Percentiles rank a stretch among this genome's conserved stretches.
Evolutionary conservation across 176 grass and related monocot species (phyloP).

Genomic region (Zoysia pacifica): DNA sequence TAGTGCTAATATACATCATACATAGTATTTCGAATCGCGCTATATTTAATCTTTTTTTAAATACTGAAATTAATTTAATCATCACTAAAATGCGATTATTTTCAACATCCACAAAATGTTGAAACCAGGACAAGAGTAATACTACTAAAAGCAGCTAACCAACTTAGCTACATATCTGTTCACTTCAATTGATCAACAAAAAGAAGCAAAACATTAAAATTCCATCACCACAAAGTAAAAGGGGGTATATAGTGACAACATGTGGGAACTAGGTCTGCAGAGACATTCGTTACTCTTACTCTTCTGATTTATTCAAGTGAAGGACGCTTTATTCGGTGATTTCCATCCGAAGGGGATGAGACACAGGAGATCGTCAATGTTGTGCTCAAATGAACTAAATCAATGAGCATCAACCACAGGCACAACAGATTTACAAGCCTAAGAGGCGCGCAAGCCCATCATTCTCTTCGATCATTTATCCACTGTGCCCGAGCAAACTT

Average conservation of each 20-base stretch:
- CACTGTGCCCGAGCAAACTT: constrained; percentile 42
- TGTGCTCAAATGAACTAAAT: not conserved
- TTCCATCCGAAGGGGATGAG: not conserved
- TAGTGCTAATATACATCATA: no score
- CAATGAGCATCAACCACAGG: not conserved
- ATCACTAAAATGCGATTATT: no score
- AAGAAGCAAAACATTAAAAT: not conserved
- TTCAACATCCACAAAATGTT: no score
- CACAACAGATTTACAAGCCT: constrained; percentile 28
- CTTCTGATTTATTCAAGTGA: constrained; percentile 14
- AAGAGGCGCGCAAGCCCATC: not conserved
- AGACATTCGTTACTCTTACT: not conserved
- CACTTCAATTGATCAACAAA: not conserved
- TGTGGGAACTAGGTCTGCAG: not conserved
- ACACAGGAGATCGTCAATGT: not conserved
- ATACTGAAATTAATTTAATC: no score
- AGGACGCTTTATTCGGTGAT: not conserved
- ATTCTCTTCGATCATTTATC: constrained; percentile 25
- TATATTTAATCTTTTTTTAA: no score
- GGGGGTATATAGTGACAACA: constrained; percentile 27
- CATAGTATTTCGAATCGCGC: no score
- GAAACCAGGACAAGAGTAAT: no score
- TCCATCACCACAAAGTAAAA: not conserved
- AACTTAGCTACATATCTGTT: no score
- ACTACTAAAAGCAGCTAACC: no score